Conservation (phyloP, 352 stramenopile species). For the Phytopythium ostracodes region DNA sequence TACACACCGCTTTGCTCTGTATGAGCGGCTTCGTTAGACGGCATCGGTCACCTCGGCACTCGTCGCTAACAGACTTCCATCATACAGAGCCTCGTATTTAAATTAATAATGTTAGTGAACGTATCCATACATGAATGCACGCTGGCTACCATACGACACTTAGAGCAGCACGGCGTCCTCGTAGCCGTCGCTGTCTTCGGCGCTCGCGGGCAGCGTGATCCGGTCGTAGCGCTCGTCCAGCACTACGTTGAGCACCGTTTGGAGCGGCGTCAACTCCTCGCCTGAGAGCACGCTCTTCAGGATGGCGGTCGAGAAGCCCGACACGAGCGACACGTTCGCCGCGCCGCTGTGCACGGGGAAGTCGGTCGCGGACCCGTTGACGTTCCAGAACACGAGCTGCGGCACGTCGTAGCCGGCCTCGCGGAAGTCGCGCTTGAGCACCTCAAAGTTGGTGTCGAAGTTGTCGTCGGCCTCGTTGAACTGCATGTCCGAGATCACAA, state of each 20-base stretch:
- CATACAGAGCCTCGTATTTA: too few relatives aligned
- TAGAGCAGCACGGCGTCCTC: not conserved
- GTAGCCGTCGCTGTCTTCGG: not conserved
- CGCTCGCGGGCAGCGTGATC: conserved; percentile 27
- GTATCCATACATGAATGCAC: too few relatives aligned
- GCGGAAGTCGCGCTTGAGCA: conserved; percentile 34
- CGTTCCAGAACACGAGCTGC: conserved; percentile 78
- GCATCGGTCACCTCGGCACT: too few relatives aligned
- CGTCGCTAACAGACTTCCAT: too few relatives aligned
- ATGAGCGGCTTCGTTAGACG: too few relatives aligned
- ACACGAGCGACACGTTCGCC: conserved; percentile 44
- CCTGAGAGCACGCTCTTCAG: conserved; percentile 26
- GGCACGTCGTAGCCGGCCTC: conserved; percentile 34
- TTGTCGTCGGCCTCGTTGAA: conserved; percentile 46
- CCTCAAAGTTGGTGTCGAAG: conserved; percentile 39
- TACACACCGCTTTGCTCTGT: not conserved
- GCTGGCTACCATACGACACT: too few relatives aligned
- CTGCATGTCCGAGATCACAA: conserved; percentile 87
- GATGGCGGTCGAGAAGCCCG: conserved; percentile 42
- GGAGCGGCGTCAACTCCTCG: not conserved
- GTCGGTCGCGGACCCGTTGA: conserved; percentile 37
- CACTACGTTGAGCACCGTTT: conserved; percentile 1
- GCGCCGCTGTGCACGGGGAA: conserved; percentile 22
- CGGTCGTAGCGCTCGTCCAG: conserved; percentile 38
- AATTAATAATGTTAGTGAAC: not conserved